Conservation (phyloP, 495 filamentous ascomycete genomes). For the Entonaema liquescens region DNA sequence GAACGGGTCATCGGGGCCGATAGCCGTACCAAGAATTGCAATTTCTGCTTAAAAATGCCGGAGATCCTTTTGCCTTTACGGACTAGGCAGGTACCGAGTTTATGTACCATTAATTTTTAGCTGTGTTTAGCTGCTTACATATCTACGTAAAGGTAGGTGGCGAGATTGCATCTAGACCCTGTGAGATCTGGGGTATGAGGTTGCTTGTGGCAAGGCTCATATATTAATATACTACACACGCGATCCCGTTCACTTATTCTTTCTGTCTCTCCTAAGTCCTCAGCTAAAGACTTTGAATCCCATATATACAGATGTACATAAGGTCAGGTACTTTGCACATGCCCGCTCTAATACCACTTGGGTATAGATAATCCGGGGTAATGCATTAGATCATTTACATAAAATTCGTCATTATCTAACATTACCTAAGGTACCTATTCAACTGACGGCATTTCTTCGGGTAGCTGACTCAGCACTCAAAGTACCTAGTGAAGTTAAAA, state of each 20-base stretch:
- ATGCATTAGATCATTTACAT: background rate
- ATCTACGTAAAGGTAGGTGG: background rate
- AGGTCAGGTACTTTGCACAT: too few species aligned
- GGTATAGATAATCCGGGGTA: background rate
- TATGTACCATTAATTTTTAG: background rate
- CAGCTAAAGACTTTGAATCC: background rate
- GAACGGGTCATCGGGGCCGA: conserved; percentile 40
- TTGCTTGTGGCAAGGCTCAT: background rate
- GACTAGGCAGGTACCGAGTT: background rate
- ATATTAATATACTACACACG: background rate
- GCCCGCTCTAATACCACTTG: background rate
- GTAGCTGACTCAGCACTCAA: background rate
- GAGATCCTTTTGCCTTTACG: conserved; percentile 20
- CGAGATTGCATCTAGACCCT: background rate
- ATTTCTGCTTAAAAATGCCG: background rate
- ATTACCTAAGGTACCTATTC: background rate
- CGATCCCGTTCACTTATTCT: background rate
- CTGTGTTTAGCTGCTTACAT: background rate
- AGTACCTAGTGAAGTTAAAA: background rate
- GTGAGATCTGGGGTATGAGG: background rate
- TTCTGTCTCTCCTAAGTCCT: background rate
- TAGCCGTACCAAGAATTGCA: conserved; percentile 19
- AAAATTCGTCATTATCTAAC: background rate
- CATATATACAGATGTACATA: too few species aligned
- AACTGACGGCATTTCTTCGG: background rate